A percentile compares a stretch with the other conserved stretches of the same genome.
Conservation (phyloP, 1,284 basidiomycete species). For the Athelia psychrophila region DNA sequence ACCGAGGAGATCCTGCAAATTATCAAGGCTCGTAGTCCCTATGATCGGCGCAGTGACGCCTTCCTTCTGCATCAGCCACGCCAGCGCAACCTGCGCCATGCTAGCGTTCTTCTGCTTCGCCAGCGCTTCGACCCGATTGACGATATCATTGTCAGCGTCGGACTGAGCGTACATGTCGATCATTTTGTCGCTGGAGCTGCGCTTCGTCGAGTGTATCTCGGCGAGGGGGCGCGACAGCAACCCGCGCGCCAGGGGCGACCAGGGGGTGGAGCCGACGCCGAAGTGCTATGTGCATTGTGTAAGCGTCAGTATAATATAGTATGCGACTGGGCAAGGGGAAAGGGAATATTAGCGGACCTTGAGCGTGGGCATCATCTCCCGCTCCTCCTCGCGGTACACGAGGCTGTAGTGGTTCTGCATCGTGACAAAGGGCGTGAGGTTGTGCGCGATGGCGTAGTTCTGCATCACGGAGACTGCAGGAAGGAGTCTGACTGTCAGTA, state of each 20-base stretch:
- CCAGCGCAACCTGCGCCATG: constrained; percentile 42
- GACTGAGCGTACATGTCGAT: constrained; percentile 3
- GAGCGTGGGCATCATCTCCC: constrained; percentile 41
- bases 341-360: constrained; percentile 15
- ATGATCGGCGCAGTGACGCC: constrained; percentile 37
- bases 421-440: constrained; percentile 42
- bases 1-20: constrained; percentile 33
- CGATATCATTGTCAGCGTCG: constrained; percentile 7
- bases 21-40: constrained; percentile 34
- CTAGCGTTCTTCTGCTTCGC: constrained; percentile 33
- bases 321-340: constrained; percentile 12
- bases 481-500: constrained; percentile 17
- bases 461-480: constrained; percentile 4
- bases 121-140: constrained; percentile 30
- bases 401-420: constrained; percentile 46
- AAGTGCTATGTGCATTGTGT: constrained; percentile 2
- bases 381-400: constrained; percentile 43
- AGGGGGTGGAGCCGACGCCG: constrained; percentile 24
- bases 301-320: not conserved
- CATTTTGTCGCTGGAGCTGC: constrained; percentile 18
- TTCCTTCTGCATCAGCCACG: constrained; percentile 33
- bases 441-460: constrained; percentile 24
- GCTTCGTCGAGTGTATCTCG: constrained; percentile 9
- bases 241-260: constrained; percentile 30
- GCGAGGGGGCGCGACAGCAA: constrained; percentile 22